Percentiles rank a stretch among this genome's conserved stretches.
Conservation (phyloP, 495 filamentous ascomycete species). For the Penicillium daleae region DNA sequence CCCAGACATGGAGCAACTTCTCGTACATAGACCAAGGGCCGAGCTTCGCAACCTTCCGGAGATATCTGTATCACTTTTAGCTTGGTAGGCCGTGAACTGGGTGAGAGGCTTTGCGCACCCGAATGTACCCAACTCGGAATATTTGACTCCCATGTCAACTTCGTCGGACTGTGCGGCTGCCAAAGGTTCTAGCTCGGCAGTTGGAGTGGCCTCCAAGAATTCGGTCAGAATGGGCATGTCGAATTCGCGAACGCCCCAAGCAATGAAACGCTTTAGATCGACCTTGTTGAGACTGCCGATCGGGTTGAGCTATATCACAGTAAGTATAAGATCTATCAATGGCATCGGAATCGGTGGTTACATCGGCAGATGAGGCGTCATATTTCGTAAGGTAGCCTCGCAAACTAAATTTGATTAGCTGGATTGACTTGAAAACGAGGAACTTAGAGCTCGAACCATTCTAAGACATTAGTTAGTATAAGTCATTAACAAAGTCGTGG, state of each 20-base stretch:
- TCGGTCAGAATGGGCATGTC: conserved; percentile 70
- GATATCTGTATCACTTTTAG: conserved; percentile 18
- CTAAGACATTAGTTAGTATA: conserved; percentile 24
- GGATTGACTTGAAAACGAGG: not conserved
- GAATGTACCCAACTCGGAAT: conserved; percentile 59
- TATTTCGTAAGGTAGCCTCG: conserved; percentile 78
- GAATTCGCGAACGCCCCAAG: conserved; percentile 64
- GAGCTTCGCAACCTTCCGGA: conserved; percentile 73
- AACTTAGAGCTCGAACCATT: conserved; percentile 34
- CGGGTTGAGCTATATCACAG: conserved; percentile 54
- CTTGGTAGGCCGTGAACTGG: not conserved
- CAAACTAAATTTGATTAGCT: conserved; percentile 35
- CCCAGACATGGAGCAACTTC: conserved; percentile 72
- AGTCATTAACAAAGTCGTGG: not conserved
- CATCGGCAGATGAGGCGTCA: conserved; percentile 62
- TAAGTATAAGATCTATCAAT: not conserved
- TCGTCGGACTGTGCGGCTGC: conserved; percentile 66
- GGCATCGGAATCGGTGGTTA: conserved; percentile 20
- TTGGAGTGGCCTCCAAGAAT: conserved; percentile 77
- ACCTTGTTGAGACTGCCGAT: conserved; percentile 74
- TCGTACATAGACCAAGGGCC: conserved; percentile 75
- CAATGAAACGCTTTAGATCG: conserved; percentile 80
- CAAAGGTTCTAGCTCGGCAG: conserved; percentile 84
- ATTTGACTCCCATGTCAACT: conserved; percentile 72
- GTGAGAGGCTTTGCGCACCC: conserved; percentile 35